Base-by-base conservation (phyloP, 768 basidiomycete species). In the Suillus sp. region DNA sequence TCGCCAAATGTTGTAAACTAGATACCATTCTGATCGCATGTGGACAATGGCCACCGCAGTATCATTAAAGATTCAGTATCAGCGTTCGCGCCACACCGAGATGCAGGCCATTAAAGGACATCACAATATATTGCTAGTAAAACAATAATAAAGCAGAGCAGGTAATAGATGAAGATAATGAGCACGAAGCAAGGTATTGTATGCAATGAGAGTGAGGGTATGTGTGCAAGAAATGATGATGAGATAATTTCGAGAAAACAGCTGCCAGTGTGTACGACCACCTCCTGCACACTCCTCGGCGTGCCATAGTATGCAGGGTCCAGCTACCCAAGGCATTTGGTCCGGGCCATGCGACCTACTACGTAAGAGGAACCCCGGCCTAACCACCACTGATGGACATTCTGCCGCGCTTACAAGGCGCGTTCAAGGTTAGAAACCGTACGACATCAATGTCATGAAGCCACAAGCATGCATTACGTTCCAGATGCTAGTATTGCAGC, bases 401-500 rank as follows among this genome's bases (percentile, higher is more conserved):
- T 13, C 35, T 35, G 57, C 43, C n/a, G 37, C 62, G n/a, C 62
- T 42, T 42, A 34, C 27, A 47, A 48, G 25, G 38, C 57, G 18
- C 37, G 63, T 60, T 53, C 50, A 40, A 40, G 34, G 25, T 62
- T 25, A 48, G 56, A 38, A 53, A 56, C 60, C 38, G 40, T 22
- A 60, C 55, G 58, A 40, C 35, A 48, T 51, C n/a, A 47, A 34
- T 47, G 37, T 57, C 51, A 40, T 61, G 51, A 5, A 25, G 61
- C 37, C 20, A 20, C 25, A 34, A 9, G 57, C 34, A 25, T 61
- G 53, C 47, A 48, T 73, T 66, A 75, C 61, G 71, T 67, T 58
- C 69, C 76, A 27, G 72, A 72, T 0, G 80, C 78, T 38, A 96
- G 79, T 62, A 96, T 83, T 53, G 80, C 74, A 3, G 89, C 92